Evolutionary conservation across 352 stramenopile genomes (phyloP).

Genomic region (Pythium aristosporum): DNA sequence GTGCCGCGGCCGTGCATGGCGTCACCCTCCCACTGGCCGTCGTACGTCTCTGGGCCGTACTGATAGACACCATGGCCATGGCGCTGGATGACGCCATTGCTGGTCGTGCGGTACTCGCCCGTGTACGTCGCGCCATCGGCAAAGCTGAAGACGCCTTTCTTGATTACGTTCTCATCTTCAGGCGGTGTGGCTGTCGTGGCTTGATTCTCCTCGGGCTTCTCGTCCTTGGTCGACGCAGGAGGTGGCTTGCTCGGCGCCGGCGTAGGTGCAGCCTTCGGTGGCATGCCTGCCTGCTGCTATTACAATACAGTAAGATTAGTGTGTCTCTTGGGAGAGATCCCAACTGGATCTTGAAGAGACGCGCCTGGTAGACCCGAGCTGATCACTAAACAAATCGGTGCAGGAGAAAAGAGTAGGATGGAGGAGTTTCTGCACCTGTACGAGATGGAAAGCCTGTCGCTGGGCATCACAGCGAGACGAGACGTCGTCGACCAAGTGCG

Average conservation of each 20-base stretch:
- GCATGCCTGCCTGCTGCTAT: constrained; percentile 16
- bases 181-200: constrained; percentile 5
- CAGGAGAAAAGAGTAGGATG: constrained; percentile 26
- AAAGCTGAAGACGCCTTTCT: constrained; percentile 63
- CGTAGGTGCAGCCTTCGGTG: constrained; percentile 25
- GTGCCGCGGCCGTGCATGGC: constrained; percentile 65
- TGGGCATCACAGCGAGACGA: constrained; percentile 59
- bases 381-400: not conserved
- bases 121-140: constrained; percentile 63
- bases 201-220: constrained; percentile 32
- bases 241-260: constrained; percentile 18
- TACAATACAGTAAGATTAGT: not conserved
- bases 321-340: not conserved
- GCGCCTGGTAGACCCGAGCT: not conserved
- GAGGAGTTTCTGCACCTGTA: constrained; percentile 71
- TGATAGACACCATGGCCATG: constrained; percentile 50
- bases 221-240: constrained; percentile 26
- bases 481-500: constrained; percentile 52
- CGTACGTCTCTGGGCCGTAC: constrained; percentile 63
- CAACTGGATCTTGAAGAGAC: constrained; percentile 30
- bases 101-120: constrained; percentile 41
- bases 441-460: constrained; percentile 74
- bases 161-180: constrained; percentile 42
- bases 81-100: constrained; percentile 33
- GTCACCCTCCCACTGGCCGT: constrained; percentile 61